These are phyloP conservation scores for Torrubiellomyces zombiae DNA, from an alignment of 2,329 filamentous ascomycete genomes.

Conservation along the genomic window DNA sequence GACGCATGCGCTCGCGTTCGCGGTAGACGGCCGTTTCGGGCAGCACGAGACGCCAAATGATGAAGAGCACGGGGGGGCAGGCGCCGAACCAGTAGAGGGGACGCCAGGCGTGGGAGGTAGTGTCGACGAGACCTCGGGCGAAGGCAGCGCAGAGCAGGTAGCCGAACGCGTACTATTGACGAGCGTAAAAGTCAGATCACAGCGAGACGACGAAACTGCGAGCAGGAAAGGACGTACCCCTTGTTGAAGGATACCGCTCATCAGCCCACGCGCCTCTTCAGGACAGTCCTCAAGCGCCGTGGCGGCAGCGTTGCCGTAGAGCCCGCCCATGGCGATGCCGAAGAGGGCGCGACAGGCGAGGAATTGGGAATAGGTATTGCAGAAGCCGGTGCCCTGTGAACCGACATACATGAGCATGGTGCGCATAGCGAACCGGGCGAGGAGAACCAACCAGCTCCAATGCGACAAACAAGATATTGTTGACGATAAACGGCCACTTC, in stretches of 20 bases:
- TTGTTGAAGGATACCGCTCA: conserved; percentile 62
- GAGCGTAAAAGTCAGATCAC: background rate
- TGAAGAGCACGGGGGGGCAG: conserved; percentile 63
- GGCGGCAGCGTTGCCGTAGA: conserved; percentile 64
- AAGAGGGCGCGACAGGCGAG: conserved; percentile 60
- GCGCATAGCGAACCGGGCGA: conserved; percentile 2
- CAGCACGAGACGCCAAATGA: conserved; percentile 58
- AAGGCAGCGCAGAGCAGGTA: conserved; percentile 48
- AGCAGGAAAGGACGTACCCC: conserved; percentile 24
- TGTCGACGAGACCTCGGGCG: conserved; percentile 51
- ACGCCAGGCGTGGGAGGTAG: conserved; percentile 65
- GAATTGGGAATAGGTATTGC: conserved; percentile 51
- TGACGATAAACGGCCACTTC: conserved; percentile 60
- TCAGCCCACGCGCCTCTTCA: conserved; percentile 49
- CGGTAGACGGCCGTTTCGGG: conserved; percentile 64
- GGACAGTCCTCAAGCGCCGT: conserved; percentile 66
- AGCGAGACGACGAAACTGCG: conserved; percentile 1
- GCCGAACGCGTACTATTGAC: conserved; percentile 45
- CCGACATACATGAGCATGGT: conserved; percentile 1
- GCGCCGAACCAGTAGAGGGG: conserved; percentile 84
- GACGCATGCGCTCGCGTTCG: conserved; percentile 47
- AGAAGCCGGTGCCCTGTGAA: conserved; percentile 46
- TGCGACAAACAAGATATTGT: conserved; percentile 55
- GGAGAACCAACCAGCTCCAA: conserved; percentile 46
- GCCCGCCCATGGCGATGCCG: conserved; percentile 66